Percentiles rank a stretch among this genome's conserved stretches.
Evolutionary conservation across 495 filamentous ascomycete species (phyloP).

Genomic region (Tuber calosporum): DNA sequence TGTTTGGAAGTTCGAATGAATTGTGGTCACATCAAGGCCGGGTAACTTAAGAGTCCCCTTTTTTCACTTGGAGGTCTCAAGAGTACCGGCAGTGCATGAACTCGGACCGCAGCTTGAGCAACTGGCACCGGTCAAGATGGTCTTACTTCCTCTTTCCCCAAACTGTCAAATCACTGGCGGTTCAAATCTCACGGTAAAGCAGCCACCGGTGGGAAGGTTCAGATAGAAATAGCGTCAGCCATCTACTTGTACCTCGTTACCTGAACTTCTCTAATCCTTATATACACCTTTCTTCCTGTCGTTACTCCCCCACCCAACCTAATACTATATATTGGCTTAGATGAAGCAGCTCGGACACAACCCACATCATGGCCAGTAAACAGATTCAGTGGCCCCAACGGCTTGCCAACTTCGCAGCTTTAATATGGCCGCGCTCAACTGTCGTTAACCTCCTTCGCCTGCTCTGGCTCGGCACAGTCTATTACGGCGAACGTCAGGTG

Average conservation of each 20-base stretch:
- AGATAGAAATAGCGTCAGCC: neutral
- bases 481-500: constrained; percentile 11
- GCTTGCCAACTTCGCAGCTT: neutral
- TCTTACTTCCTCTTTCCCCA: neutral
- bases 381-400: neutral
- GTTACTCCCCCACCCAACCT: neutral
- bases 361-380: neutral
- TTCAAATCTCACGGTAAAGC: neutral
- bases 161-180: neutral
- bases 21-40: neutral
- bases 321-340: neutral
- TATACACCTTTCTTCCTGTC: neutral
- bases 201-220: neutral
- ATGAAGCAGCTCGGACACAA: neutral
- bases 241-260: neutral
- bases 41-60: neutral
- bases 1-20: neutral
- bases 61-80: neutral
- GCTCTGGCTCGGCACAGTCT: constrained; percentile 15
- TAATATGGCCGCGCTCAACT: neutral
- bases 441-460: constrained; percentile 11
- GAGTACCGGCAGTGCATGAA: neutral
- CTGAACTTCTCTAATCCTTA: neutral
- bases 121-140: neutral
- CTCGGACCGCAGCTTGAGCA: neutral